Base-by-base conservation (phyloP, 2,329 filamentous ascomycete genomes). In the Diaporthe citriasiana region DNA sequence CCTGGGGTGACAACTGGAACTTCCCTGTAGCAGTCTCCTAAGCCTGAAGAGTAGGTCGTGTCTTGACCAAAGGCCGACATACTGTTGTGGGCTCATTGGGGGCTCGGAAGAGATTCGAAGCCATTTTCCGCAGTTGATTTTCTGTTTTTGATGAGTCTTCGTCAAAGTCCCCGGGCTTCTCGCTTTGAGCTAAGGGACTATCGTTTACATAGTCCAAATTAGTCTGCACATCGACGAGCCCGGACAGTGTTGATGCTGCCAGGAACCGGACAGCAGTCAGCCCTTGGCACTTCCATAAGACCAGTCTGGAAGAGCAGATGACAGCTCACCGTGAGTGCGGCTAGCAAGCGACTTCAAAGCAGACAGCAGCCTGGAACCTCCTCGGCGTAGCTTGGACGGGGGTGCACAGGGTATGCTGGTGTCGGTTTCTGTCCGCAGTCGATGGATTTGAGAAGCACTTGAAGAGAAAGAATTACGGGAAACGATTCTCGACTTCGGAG, bases 61-160 rank as follows among this genome's bases (percentile, higher is more conserved):
- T 79, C 73, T 85, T 86, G 51, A 80, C 80, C 50, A 81, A 78
- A 60, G 82, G 76, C 27, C 85, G 83, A 76, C 84, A 84, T 30
- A 88, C 82, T 8, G 87, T 81, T 2, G 85, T 87, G 7, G 83
- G 83, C 40, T 85, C 83, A 27, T 83, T 77, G 38, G 83, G 80
- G 22, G 77, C 76, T 72, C 83, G 84, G 59, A 85, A 79, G 30
- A 86, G 78, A 30, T 83, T 82, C 65, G 83, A 80, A 27, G 85
- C 84, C 76, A 87, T 82, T 74, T 82, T 85, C 57, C 78, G 79
- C 38, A 82, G 22, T 40, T 70, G 50, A 0, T 57, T 45, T 65
- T 55, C 51, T 27, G 55, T 25, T 45, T n/a, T 74, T 30, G 33
- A 33, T 25, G 47, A 42, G 38, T 33, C 35, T 33, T 38, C 38